Evolutionary conservation across 1,139 yeast genomes (phyloP).

Genomic region (Eremothecium cymbalariae): DNA sequence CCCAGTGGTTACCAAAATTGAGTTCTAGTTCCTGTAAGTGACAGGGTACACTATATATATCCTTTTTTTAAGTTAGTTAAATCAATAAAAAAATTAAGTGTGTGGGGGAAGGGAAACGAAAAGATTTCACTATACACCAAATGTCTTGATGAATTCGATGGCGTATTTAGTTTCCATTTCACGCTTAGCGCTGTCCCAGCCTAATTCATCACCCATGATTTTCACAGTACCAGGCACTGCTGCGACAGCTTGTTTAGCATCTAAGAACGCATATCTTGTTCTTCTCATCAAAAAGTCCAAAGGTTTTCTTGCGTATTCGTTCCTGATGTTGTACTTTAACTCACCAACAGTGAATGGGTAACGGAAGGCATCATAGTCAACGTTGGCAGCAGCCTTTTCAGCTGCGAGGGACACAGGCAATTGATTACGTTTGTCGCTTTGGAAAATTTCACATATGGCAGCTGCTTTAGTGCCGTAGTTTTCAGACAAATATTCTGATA

Average conservation of each 20-base stretch:
- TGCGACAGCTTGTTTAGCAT: constrained; percentile 73
- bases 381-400: constrained; percentile 24
- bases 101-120: neutral
- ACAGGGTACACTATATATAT: too few relatives aligned
- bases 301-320: constrained; percentile 85
- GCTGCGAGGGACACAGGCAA: constrained; percentile 58
- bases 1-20: too few relatives aligned
- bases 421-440: constrained; percentile 45
- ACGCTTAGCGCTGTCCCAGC: constrained; percentile 62
- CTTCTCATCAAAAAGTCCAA: constrained; percentile 89
- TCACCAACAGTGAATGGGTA: constrained; percentile 94
- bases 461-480: constrained; percentile 92
- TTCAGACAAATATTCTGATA: constrained; percentile 75
- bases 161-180: constrained; percentile 48
- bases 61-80: neutral
- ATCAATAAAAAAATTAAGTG: neutral
- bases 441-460: constrained; percentile 59
- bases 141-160: constrained; percentile 50
- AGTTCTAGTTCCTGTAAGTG: too few relatives aligned
- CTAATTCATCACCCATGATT: constrained; percentile 69
- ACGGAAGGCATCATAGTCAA: constrained; percentile 42
- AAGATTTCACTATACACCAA: constrained; percentile 40
- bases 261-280: constrained; percentile 86
- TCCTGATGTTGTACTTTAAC: constrained; percentile 67
- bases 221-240: constrained; percentile 83